Conservation (phyloP, 176 grass and related monocot genomes). For the Oryza nivara region DNA sequence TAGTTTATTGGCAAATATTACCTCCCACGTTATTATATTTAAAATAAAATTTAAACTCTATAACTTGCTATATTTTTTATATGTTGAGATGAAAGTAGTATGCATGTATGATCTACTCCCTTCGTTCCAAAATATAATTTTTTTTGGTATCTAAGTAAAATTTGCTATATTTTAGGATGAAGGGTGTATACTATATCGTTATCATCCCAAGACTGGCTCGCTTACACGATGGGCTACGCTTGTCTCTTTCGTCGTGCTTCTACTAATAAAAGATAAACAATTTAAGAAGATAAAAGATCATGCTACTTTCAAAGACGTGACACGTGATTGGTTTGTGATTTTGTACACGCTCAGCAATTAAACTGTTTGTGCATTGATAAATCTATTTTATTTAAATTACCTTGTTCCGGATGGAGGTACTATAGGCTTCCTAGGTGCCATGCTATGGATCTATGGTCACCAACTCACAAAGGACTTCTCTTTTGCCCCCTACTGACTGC, state of each 20-base stretch:
- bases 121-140: too few species aligned
- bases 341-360: background rate
- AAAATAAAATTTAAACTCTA: too few species aligned
- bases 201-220: background rate
- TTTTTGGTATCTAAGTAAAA: too few species aligned
- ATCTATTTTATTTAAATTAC: background rate
- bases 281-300: background rate
- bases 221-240: background rate
- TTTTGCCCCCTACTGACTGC: background rate
- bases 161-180: too few species aligned
- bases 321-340: background rate
- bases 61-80: too few species aligned
- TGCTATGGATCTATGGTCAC: background rate
- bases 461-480: background rate
- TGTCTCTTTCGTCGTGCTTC: background rate
- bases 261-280: background rate
- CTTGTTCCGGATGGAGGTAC: background rate
- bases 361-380: background rate
- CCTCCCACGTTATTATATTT: too few species aligned
- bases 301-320: background rate
- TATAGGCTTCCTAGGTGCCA: slow-evolving; percentile 9
- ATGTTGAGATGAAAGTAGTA: background rate
- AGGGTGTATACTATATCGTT: background rate
- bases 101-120: background rate
- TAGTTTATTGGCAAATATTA: too few species aligned